Evolutionary conservation across 1,284 basidiomycete genomes (phyloP), one percentile per base, ranked within the genome.

Genomic region (Testicularia cyperi): DNA sequence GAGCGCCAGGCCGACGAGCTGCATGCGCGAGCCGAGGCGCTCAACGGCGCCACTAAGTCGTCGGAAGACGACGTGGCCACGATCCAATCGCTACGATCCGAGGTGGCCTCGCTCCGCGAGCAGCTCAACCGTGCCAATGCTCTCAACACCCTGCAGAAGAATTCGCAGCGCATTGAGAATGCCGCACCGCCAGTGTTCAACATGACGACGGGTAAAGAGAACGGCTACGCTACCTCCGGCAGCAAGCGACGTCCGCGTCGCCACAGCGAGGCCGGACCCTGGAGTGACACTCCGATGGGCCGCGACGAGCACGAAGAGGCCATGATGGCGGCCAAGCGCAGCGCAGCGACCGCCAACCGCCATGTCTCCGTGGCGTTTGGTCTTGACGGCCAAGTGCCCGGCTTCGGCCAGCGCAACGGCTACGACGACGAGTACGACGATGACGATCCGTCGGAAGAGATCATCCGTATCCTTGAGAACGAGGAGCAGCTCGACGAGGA

Each of bases 111-210:
- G 60, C 81, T 98, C 38, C 88, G 91, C 52, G 95, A 98, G 76
- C 94, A 98, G 77, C 85, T 98, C 61, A 92, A 92, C 72, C 85
- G 95, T 22, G 87, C 92, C 16, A 91, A 91, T 72, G 90, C 94
- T 5, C 56, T 74, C 43, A 70, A 70, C 56, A 66, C 68, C 14
- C 43, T 72, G 44, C 61, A 69, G 47, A 72, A 74, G 61, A 74
- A 72, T 47, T 67, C 65, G 36, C 54, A 70, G 35, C 68, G 70
- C n/a, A 68, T 70, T 52, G 70, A 70, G 55, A 70, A 66, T 32
- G 68, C 68, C 10, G 65, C 56, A 8, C 68, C 68, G 15, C 69
- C 69, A 5, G 65, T 67, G 14, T 70, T 72, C 44, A 66, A 72
- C 58, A 68, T 70, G 65, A 44, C 70, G 10, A 70, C 70, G 16